These are phyloP conservation scores for Monosiga brevicollis DNA, from an alignment of 78 protist genomes.

Conservation along the genomic window DNA sequence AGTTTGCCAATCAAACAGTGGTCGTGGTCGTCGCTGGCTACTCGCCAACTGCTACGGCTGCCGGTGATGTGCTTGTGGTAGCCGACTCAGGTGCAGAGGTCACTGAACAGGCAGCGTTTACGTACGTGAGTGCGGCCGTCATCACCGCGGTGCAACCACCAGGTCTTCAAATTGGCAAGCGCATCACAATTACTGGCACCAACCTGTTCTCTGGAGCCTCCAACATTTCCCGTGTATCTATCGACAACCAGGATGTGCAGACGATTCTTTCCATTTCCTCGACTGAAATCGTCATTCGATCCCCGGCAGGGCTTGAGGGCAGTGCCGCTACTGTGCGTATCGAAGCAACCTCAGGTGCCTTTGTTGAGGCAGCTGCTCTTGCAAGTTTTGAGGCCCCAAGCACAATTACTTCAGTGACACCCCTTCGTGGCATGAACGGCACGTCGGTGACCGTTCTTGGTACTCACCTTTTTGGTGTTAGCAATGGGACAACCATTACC, in stretches of 20 bases:
- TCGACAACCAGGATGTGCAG: too few relatives aligned
- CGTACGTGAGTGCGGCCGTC: neutral
- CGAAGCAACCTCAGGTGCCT: too few relatives aligned
- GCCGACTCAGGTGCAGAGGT: neutral
- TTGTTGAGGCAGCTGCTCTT: too few relatives aligned
- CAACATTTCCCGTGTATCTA: too few relatives aligned
- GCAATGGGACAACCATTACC: neutral
- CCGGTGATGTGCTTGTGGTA: neutral
- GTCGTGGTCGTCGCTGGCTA: neutral
- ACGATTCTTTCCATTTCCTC: too few relatives aligned
- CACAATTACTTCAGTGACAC: too few relatives aligned
- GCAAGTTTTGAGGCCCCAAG: too few relatives aligned
- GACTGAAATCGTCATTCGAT: too few relatives aligned
- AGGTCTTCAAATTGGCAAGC: neutral
- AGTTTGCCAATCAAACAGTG: neutral
- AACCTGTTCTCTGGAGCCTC: neutral
- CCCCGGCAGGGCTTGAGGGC: too few relatives aligned
- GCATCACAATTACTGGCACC: neutral
- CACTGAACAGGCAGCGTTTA: neutral
- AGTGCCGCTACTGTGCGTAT: too few relatives aligned
- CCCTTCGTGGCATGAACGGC: neutral
- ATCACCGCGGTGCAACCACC: neutral
- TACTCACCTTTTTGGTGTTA: neutral
- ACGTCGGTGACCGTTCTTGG: neutral
- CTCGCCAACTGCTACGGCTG: neutral